Evolutionary conservation across 805 yeast genomes (phyloP).

Genomic region (Metschnikowia baotianmanensis): DNA sequence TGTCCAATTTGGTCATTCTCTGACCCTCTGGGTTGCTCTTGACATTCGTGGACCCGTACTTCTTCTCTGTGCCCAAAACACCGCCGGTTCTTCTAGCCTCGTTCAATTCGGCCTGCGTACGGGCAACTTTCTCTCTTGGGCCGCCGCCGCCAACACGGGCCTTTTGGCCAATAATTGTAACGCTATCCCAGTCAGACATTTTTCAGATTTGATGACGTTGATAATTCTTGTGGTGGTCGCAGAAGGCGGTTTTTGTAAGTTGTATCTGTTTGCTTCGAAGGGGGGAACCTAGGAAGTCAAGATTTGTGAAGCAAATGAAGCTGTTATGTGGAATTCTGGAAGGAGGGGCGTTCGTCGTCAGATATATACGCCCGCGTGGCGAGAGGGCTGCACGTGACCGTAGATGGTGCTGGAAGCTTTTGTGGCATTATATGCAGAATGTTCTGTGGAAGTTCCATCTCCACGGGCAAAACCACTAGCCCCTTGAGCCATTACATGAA

Average conservation of each 20-base stretch:
- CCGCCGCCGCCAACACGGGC: conserved; percentile 88
- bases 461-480: too few relatives aligned
- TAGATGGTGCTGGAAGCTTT: conserved; percentile 11
- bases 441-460: too few relatives aligned
- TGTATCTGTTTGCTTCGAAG: not conserved
- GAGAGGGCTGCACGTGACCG: conserved; percentile 8
- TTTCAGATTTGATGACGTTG: not conserved
- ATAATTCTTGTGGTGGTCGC: too few relatives aligned
- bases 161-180: conserved; percentile 83
- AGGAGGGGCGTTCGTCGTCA: conserved; percentile 1
- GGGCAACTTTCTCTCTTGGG: conserved; percentile 82
- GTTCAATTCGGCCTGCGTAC: conserved; percentile 72
- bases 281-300: not conserved
- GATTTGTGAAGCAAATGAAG: not conserved
- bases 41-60: conserved; percentile 64
- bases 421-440: not conserved
- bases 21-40: conserved; percentile 86
- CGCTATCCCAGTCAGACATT: conserved; percentile 86
- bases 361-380: conserved; percentile 7
- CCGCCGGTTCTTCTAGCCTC: conserved; percentile 93
- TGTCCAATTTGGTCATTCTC: conserved; percentile 87
- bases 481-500: too few relatives aligned
- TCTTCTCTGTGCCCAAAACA: conserved; percentile 89
- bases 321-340: not conserved
- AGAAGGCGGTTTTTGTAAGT: too few relatives aligned